Percentiles rank a stretch among this genome's conserved stretches.
These are phyloP conservation scores for Plasmodium gaboni DNA, from an alignment of 169 alveolate genomes.

Conservation along the genomic window DNA sequence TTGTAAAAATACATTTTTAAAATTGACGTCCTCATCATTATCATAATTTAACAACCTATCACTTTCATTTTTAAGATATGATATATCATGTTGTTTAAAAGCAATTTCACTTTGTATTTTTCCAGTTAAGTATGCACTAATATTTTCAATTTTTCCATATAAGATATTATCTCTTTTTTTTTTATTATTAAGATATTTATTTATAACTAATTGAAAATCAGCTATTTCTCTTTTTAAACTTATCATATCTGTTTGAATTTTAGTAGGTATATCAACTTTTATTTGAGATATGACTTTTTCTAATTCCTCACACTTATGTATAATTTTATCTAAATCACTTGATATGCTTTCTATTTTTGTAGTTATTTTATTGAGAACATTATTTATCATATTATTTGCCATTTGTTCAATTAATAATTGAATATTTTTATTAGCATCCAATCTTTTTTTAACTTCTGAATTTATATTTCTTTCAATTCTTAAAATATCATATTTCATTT, in stretches of 20 bases:
- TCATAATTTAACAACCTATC: slow-evolving; percentile 28
- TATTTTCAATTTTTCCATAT: slow-evolving; percentile 61
- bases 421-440: slow-evolving; percentile 64
- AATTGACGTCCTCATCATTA: slow-evolving; percentile 39
- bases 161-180: slow-evolving; percentile 67
- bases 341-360: slow-evolving; percentile 64
- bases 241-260: slow-evolving; percentile 68
- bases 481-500: slow-evolving; percentile 42
- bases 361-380: slow-evolving; percentile 66
- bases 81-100: slow-evolving; percentile 44
- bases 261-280: slow-evolving; percentile 41
- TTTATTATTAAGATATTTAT: slow-evolving; percentile 39
- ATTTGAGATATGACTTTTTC: slow-evolving; percentile 38
- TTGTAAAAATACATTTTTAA: slow-evolving; percentile 36
- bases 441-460: slow-evolving; percentile 59
- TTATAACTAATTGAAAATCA: slow-evolving; percentile 38
- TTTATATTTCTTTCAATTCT: slow-evolving; percentile 71
- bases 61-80: slow-evolving; percentile 53
- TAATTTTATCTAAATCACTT: slow-evolving; percentile 36
- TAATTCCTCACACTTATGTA: slow-evolving; percentile 48
- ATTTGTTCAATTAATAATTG: slow-evolving; percentile 48
- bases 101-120: slow-evolving; percentile 67
- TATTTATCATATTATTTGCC: slow-evolving; percentile 73
- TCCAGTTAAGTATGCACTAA: slow-evolving; percentile 28
- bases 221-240: slow-evolving; percentile 55